Base-by-base conservation (phyloP, 2,329 filamentous ascomycete species). In the Pestalotiopsis sp. region DNA sequence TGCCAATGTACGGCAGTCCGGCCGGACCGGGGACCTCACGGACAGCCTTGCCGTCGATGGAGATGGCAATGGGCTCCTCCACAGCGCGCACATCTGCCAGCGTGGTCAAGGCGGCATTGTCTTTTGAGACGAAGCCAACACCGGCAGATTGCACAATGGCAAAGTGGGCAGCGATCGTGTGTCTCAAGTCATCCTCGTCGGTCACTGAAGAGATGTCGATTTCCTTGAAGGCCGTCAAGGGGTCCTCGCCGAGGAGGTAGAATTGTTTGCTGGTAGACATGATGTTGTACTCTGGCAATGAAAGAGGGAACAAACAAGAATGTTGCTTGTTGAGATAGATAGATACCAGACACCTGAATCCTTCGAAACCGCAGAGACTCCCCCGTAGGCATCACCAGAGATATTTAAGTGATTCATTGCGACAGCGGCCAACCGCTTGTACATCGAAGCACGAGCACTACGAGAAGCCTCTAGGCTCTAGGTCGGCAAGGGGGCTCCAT, bases 21-120 rank as follows among this genome's bases (percentile, higher is more conserved):
- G 75, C 77, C 4, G 87, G 85, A 0, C 87, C 86, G 2, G 85
- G 87, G 12, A 89, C 77, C 2, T 83, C 79, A 1, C 83, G 84
- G 6, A 88, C 82, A 4, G 79, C 73, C 49, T 84, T 80, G 25
- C 85, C 84, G 68, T 87, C 85, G 17, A 88, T 80, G 4, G 80
- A 83, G 70, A 87, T 80, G 67, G 79, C 79, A 38, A 86, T 70
- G 3, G 79, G 76, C 4, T 73, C 76, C 2, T 77, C 70, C 13
- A 75, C 73, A 1, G 78, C 75, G 2, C 80, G 62, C 17, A 84
- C 74, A 9, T 83, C 82, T 20, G 76, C 71, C 11, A 80, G 73
- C 0, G 77, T 73, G 14, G 78, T 75, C 31, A 83, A 72, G 4
- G 72, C 73, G 17, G 71, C 73, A 41, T 77, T 75, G 7, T 52